Evolutionary conservation across 2,329 filamentous ascomycete genomes (phyloP).

Genomic region (Penicillium polonicum): DNA sequence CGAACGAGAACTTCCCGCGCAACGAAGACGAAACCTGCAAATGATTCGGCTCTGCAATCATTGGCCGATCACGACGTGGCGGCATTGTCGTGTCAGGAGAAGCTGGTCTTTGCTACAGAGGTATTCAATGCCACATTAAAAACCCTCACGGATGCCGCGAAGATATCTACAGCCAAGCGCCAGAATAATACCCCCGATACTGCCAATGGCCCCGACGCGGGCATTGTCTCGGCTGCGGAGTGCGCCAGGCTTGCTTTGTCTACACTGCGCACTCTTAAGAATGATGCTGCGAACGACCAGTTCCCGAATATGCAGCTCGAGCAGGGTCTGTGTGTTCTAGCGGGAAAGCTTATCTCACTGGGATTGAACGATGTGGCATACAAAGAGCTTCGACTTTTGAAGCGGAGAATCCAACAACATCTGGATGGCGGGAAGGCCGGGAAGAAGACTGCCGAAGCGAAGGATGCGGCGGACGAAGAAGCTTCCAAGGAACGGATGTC

Average conservation of each 20-base stretch:
- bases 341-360: slow-evolving; percentile 42
- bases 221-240: slow-evolving; percentile 37
- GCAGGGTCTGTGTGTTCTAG: slow-evolving; percentile 44
- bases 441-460: slow-evolving; percentile 17
- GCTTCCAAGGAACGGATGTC: slow-evolving; percentile 37
- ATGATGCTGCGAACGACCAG: slow-evolving; percentile 24
- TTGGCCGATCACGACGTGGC: slow-evolving; percentile 27
- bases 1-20: slow-evolving; percentile 26
- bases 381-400: slow-evolving; percentile 42
- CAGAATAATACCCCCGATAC: slow-evolving; percentile 24
- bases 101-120: slow-evolving; percentile 46
- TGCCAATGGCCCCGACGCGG: slow-evolving; percentile 21
- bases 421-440: slow-evolving; percentile 25
- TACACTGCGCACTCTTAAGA: slow-evolving; percentile 38
- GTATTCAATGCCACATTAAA: slow-evolving; percentile 48
- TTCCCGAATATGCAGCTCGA: slow-evolving; percentile 43
- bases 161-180: slow-evolving; percentile 20
- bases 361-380: slow-evolving; percentile 43
- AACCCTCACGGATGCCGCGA: slow-evolving; percentile 42
- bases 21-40: slow-evolving; percentile 27
- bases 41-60: slow-evolving; percentile 27
- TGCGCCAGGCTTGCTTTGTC: slow-evolving; percentile 43
- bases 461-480: slow-evolving; percentile 28
- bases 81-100: slow-evolving; percentile 38
- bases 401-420: slow-evolving; percentile 36